Evolutionary conservation across 2,329 filamentous ascomycete genomes (phyloP).

Genomic region (Endothia cerciana): DNA sequence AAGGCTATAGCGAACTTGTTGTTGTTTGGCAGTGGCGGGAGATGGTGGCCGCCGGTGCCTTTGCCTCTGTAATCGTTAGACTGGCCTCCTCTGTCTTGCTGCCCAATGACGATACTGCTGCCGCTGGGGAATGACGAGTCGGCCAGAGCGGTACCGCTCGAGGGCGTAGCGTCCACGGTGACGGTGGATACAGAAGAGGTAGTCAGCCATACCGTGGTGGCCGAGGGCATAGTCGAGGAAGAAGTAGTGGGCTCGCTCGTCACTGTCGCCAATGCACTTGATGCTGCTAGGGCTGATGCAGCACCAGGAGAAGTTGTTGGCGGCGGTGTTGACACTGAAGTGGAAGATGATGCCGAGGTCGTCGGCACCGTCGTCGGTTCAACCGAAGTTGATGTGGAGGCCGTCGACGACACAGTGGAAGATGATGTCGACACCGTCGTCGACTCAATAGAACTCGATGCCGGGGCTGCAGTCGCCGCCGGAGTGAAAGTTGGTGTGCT

Average conservation of each 20-base stretch:
- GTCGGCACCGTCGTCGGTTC: neutral
- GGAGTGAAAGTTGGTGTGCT: neutral
- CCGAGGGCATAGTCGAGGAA: neutral
- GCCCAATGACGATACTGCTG: slow-evolving; percentile 1
- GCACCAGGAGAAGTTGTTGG: neutral
- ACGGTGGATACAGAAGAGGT: slow-evolving; percentile 9
- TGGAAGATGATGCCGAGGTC: neutral
- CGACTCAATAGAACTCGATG: neutral
- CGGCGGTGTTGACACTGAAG: neutral
- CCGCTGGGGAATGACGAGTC: neutral
- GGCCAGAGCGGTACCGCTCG: neutral
- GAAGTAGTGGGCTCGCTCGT: neutral
- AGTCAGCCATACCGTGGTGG: slow-evolving; percentile 2
- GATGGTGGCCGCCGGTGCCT: neutral
- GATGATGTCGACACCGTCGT: neutral
- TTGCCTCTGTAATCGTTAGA: neutral
- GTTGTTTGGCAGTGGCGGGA: slow-evolving; percentile 5
- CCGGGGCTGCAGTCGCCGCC: neutral
- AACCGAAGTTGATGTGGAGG: neutral
- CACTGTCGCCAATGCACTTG: neutral
- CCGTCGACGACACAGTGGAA: neutral
- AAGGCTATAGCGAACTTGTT: slow-evolving; percentile 27
- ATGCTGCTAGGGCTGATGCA: neutral
- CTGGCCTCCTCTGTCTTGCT: slow-evolving; percentile 5
- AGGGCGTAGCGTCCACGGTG: neutral